Conservation (phyloP, 1,284 basidiomycete genomes). For the Leccinum pachyderme region DNA sequence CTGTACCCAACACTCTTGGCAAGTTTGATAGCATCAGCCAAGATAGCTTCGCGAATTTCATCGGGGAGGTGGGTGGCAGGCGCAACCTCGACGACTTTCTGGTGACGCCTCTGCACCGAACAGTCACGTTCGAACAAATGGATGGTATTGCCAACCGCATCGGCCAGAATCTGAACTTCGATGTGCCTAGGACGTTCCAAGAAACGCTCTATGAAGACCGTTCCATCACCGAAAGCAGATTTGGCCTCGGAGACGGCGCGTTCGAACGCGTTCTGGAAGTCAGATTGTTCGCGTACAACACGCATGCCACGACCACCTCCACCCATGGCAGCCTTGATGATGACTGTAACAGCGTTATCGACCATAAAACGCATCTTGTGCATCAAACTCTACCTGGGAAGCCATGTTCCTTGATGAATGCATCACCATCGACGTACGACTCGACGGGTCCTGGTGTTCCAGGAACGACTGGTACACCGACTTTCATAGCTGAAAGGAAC, state of each 20-base stretch:
- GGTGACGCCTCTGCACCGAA: constrained; percentile 96
- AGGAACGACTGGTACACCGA: constrained; percentile 94
- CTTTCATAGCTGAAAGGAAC: constrained; percentile 64
- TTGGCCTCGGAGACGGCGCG: constrained; percentile 95
- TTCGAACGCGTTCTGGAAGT: constrained; percentile 89
- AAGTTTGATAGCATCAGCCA: constrained; percentile 91
- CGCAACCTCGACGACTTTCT: constrained; percentile 99
- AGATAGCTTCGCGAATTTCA: constrained; percentile 85
- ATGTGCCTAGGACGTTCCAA: constrained; percentile 96
- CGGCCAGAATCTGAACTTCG: constrained; percentile 94
- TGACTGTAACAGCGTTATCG: constrained; percentile 49
- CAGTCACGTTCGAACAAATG: constrained; percentile 99
- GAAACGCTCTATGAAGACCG: constrained; percentile 98
- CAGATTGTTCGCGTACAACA: constrained; percentile 89
- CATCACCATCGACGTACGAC: constrained; percentile 77
- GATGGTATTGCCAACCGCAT: constrained; percentile 89
- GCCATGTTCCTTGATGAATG: constrained; percentile 93
- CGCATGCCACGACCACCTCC: constrained; percentile 99
- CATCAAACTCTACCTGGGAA: constrained; percentile 72
- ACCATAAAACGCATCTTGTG: constrained; percentile 1
- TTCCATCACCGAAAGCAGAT: constrained; percentile 96
- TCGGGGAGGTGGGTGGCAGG: constrained; percentile 94
- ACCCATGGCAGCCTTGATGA: constrained; percentile 98
- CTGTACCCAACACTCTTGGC: constrained; percentile 91
- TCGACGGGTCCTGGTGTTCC: constrained; percentile 95